Evolutionary conservation across 805 yeast species (phyloP), one percentile per base, ranked within the genome.

Genomic region (Lipomyces sp.): DNA sequence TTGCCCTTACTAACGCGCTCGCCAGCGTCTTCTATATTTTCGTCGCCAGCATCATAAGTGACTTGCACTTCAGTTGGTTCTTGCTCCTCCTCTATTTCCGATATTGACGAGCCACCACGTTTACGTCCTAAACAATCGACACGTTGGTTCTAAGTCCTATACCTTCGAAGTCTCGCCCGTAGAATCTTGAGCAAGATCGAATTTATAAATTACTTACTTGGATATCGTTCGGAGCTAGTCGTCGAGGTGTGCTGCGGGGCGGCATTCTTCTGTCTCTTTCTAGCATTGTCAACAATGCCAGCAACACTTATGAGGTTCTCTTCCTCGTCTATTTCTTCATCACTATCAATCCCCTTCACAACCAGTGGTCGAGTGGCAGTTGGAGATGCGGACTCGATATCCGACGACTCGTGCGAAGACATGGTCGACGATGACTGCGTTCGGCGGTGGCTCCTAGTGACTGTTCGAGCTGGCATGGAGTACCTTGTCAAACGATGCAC

Each of bases 1-100:
- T 69, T 68, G 4, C 57, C 54, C 29, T 42, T 57, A n/a, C 59
- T 64, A 11, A 50, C 63, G 30, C 57, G 59, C 18, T 55, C 64
- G 6, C 58, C 70, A 18, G 24, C 64, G n/a, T 64, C 69, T 30
- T 30, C 63, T 15, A 29, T 34, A 8, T 42, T 59, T 15, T 55
- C 63, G 24, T 58, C 64, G 4, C 35, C 66, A 7, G 34, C 34
- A 51, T 56, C 58, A n/a, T 57, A 59, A 32, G 15, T n/a, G 7
- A 10, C 45, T 11, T 11, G 56, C 6, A 50, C 60, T n/a, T 33
- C 55, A 15, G 35, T 51, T 32, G 24, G 34, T 18, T 50, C 56
- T 34, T 2, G 35, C 51, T 58, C 61, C 29, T 58, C 55, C 7
- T 57, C 57, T 11, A 56, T 53, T 32, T 30, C 33, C 29, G 54